Percentiles rank a stretch among this genome's conserved stretches.
These are phyloP conservation scores for Talaromyces sp. DNA, from an alignment of 2,329 filamentous ascomycete genomes.

Conservation along the genomic window DNA sequence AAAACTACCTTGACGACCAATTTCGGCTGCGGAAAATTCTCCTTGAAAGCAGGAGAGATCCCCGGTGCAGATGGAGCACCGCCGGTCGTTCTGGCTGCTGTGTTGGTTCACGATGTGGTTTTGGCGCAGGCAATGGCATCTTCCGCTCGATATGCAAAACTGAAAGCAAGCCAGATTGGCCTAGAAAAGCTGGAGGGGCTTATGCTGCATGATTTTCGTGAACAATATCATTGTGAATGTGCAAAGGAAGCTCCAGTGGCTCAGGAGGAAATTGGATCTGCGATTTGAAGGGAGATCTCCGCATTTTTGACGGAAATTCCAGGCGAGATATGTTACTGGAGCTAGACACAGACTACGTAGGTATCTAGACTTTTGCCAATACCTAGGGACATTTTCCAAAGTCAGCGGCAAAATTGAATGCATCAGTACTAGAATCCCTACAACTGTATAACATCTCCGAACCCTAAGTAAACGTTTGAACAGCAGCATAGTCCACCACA, in stretches of 20 bases:
- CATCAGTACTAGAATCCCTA: no score
- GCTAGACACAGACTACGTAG: neutral
- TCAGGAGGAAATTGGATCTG: slow-evolving; percentile 18
- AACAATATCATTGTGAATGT: slow-evolving; percentile 61
- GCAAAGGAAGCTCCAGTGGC: slow-evolving; percentile 10
- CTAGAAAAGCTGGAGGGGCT: slow-evolving; percentile 43
- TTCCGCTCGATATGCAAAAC: slow-evolving; percentile 68
- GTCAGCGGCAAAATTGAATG: no score
- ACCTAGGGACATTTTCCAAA: no score
- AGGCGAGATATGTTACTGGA: neutral
- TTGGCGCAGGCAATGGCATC: slow-evolving; percentile 56
- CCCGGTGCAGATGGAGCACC: slow-evolving; percentile 40
- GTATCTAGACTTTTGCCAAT: no score
- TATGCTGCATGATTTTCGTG: slow-evolving; percentile 53
- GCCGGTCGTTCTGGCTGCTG: slow-evolving; percentile 57
- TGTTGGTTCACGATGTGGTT: slow-evolving; percentile 69
- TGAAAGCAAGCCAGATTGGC: slow-evolving; percentile 42
- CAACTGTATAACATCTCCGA: no score
- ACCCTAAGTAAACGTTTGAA: no score
- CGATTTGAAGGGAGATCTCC: slow-evolving; percentile 17
- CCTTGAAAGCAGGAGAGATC: slow-evolving; percentile 42
- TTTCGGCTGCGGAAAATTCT: slow-evolving; percentile 60
- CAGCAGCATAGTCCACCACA: no score
- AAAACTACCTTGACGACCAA: slow-evolving; percentile 57
- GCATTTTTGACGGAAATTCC: neutral